These are phyloP conservation scores for Santalum album DNA, from an alignment of 164 flowering plant genomes.

Conservation along the genomic window DNA sequence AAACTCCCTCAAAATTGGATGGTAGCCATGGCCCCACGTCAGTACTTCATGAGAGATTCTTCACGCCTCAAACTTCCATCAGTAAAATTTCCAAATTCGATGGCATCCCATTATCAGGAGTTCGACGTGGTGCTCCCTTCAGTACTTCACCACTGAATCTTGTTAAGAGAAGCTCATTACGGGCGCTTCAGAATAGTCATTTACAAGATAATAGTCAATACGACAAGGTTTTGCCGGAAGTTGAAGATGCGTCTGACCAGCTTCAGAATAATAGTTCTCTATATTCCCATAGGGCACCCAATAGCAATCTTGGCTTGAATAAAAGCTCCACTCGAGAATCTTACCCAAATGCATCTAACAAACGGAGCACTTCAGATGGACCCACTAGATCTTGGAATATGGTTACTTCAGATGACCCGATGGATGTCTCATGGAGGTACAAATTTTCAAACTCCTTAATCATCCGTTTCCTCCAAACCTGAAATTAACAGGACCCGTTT, in stretches of 20 bases:
- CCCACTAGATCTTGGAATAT: conserved; percentile 17
- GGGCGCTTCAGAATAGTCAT: conserved; percentile 13
- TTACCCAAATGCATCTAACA: conserved; percentile 22
- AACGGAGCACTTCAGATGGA: conserved; percentile 19
- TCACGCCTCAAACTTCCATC: conserved; percentile 15
- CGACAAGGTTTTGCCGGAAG: conserved; percentile 19
- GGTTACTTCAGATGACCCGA: conserved; percentile 27
- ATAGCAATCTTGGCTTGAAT: conserved; percentile 16
- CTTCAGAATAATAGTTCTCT: conserved; percentile 21
- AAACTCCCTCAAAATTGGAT: conserved; percentile 19
- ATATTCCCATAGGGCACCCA: conserved; percentile 15
- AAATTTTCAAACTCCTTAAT: conserved; percentile 1
- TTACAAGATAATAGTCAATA: conserved; percentile 12
- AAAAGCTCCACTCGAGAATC: conserved; percentile 17
- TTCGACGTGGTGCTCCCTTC: conserved; percentile 20
- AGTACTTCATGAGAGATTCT: conserved; percentile 24
- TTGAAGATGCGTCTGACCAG: conserved; percentile 21
- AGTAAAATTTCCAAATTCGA: conserved; percentile 26
- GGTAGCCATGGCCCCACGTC: conserved; percentile 21
- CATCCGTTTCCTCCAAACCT: too few relatives aligned
- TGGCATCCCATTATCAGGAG: conserved; percentile 18
- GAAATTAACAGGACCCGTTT: too few relatives aligned
- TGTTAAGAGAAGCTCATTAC: conserved; percentile 22
- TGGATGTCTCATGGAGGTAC: conserved; percentile 67
- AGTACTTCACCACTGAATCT: conserved; percentile 26